Conservation (phyloP, 2,329 filamentous ascomycete species). For the Microdochium trichocladiopsis region DNA sequence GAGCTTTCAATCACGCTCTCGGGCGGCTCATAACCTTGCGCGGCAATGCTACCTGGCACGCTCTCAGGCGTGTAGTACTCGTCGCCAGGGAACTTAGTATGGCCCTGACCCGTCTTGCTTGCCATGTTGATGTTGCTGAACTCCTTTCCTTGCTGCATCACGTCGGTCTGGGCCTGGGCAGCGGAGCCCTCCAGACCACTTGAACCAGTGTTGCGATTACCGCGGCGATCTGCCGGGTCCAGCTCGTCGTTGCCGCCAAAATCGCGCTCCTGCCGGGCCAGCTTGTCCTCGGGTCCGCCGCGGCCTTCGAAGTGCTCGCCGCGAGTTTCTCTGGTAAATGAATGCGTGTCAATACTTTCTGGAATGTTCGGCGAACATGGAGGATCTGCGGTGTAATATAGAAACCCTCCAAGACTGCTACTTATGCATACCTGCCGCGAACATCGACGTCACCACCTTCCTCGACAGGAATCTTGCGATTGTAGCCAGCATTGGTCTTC, state of each 20-base stretch:
- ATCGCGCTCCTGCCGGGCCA: slow-evolving; percentile 16
- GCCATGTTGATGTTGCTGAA: slow-evolving; percentile 31
- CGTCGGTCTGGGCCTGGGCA: slow-evolving; percentile 21
- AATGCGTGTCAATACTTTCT: too few species aligned
- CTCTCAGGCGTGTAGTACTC: slow-evolving; percentile 32
- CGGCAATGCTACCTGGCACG: slow-evolving; percentile 33
- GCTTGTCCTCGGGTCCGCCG: slow-evolving; percentile 34
- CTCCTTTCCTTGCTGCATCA: slow-evolving; percentile 26
- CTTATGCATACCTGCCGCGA: slow-evolving; percentile 36
- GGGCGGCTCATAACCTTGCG: slow-evolving; percentile 32
- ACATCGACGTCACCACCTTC: slow-evolving; percentile 37
- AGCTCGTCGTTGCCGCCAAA: slow-evolving; percentile 27
- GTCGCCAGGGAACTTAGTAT: slow-evolving; percentile 26
- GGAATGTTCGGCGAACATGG: too few species aligned
- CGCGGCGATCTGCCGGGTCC: slow-evolving; percentile 8
- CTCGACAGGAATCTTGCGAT: slow-evolving; percentile 35
- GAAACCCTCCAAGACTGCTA: too few species aligned
- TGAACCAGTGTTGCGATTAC: slow-evolving; percentile 6
- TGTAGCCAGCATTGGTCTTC: slow-evolving; percentile 36
- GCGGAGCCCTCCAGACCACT: not conserved
- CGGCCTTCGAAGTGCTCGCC: slow-evolving; percentile 35
- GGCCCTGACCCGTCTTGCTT: slow-evolving; percentile 2
- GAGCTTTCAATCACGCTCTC: slow-evolving; percentile 29
- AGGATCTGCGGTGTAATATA: too few species aligned
- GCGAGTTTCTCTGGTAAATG: slow-evolving; percentile 28